Conservation (phyloP, 345 rosid genomes). For the Gossypium herbaceum region DNA sequence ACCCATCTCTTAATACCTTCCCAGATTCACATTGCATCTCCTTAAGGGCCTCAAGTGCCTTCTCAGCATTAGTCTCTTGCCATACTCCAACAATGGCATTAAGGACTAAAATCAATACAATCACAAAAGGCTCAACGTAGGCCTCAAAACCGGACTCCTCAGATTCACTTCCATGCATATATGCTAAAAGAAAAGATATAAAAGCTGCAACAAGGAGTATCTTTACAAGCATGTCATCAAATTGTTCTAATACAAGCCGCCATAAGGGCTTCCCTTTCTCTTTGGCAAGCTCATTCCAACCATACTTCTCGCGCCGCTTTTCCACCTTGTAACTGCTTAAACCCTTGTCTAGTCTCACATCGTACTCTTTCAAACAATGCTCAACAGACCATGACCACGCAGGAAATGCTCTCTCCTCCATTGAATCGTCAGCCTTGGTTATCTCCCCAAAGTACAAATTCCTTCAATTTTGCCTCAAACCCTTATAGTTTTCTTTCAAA, state of each 20-base stretch:
- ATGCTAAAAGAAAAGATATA: constrained; percentile 77
- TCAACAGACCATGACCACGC: constrained; percentile 87
- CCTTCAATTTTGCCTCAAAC: constrained; percentile 3
- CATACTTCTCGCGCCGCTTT: constrained; percentile 55
- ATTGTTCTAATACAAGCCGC: constrained; percentile 73
- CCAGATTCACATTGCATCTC: constrained; percentile 86
- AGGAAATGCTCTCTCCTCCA: constrained; percentile 69
- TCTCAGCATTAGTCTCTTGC: constrained; percentile 95
- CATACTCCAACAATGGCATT: constrained; percentile 91
- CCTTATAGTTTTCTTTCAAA: constrained; percentile 28
- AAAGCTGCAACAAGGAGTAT: constrained; percentile 83
- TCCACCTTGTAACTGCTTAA: constrained; percentile 54
- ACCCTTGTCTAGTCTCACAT: constrained; percentile 67
- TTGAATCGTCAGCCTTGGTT: constrained; percentile 14
- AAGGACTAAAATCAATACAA: constrained; percentile 63
- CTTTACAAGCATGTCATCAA: constrained; percentile 86
- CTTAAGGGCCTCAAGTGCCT: constrained; percentile 89
- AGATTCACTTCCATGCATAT: constrained; percentile 49
- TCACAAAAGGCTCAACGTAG: constrained; percentile 86
- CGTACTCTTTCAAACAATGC: constrained; percentile 64
- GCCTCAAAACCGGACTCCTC: constrained; percentile 59
- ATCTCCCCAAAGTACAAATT: constrained; percentile 12
- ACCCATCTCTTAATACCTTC: constrained; percentile 72
- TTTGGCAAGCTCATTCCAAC: constrained; percentile 83
- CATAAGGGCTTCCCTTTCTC: constrained; percentile 87